Evolutionary conservation across 2,329 filamentous ascomycete species (phyloP), one percentile per base, ranked within the genome.

Genomic region (Cordyceps militaris): DNA sequence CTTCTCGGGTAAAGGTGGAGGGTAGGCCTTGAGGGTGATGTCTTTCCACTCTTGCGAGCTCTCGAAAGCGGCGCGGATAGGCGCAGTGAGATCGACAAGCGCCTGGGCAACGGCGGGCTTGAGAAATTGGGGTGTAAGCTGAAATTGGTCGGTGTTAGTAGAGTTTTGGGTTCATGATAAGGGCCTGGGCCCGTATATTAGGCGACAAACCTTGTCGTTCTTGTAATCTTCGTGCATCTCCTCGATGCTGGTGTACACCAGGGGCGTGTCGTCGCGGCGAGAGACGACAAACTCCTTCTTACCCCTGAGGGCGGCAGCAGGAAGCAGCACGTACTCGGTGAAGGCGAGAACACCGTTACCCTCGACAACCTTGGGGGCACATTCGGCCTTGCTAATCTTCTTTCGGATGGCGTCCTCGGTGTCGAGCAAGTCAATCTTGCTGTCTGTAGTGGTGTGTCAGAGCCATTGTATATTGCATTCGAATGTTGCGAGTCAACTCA

Each of bases 351-450:
- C 78, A 21, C 93, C 94, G 69, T 97, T 97, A 30, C 87, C 88
- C 65, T 96, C 90, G 4, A 89, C 79, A 26, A 87, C 79, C 66
- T 85, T 84, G 32, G 91, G 91, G 16, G 84, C 82, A 23, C 88
- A 89, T 61, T 87, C 83, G 0, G 93, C 91, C 73, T 97, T 97
- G 68, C 86, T 86, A 55, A 96, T 78, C 79, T 96, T 96, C 78
- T 88, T 91, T 64, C 80, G 77, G 14, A 97, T 87, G 2, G 76
- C 74, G 0, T 95, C 90, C 0, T 88, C 76, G 0, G 81, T 64
- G 67, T 97, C 94, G 19, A 97, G 82, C n/a, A 97, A 79, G 68
- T 97, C 94, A 63, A 97, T 95, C 75, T 97, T 97, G 68, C 85
- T 89, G 71, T 92, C 87, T 65, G 75, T 73, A 43, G 16, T 28